These are phyloP conservation scores for Aschersonia sp. DNA, from an alignment of 2,329 filamentous ascomycete species.

Conservation along the genomic window DNA sequence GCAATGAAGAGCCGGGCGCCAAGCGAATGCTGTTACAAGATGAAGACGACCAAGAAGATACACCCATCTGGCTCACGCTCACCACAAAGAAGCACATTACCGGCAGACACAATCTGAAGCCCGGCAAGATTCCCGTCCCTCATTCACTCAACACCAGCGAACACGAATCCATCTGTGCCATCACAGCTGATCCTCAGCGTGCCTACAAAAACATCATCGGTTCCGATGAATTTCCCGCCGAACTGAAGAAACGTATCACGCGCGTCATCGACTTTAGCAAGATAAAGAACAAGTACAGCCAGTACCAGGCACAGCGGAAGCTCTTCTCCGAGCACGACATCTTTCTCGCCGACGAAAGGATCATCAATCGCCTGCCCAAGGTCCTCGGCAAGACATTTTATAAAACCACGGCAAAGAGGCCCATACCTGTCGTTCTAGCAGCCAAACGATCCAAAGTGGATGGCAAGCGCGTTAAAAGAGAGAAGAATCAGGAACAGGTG, in stretches of 20 bases:
- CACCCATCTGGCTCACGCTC: constrained; percentile 46
- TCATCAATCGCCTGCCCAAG: constrained; percentile 59
- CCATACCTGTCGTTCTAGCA: constrained; percentile 65
- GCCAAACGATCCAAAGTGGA: constrained; percentile 46
- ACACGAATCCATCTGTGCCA: constrained; percentile 65
- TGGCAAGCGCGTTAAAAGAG: constrained; percentile 40
- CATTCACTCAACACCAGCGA: constrained; percentile 56
- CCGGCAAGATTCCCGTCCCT: constrained; percentile 66
- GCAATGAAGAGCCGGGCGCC: constrained; percentile 21
- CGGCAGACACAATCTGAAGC: constrained; percentile 70
- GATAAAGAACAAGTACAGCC: constrained; percentile 68
- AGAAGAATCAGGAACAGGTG: constrained; percentile 28
- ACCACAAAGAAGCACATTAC: constrained; percentile 52
- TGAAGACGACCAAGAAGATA: constrained; percentile 26
- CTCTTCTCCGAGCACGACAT: constrained; percentile 78
- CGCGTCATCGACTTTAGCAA: constrained; percentile 73
- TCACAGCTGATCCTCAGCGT: constrained; percentile 69
- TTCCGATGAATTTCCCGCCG: constrained; percentile 54
- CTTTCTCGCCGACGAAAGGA: constrained; percentile 84
- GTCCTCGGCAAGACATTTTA: constrained; percentile 88
- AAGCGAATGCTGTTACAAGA: constrained; percentile 44
- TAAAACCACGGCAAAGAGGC: constrained; percentile 68
- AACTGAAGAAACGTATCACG: constrained; percentile 52
- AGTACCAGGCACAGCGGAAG: constrained; percentile 77
- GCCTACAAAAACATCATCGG: constrained; percentile 81